Evolutionary conservation across 2,329 filamentous ascomycete species (phyloP), one percentile per base, ranked within the genome.

Genomic region (Sordariomycetes sp.): DNA sequence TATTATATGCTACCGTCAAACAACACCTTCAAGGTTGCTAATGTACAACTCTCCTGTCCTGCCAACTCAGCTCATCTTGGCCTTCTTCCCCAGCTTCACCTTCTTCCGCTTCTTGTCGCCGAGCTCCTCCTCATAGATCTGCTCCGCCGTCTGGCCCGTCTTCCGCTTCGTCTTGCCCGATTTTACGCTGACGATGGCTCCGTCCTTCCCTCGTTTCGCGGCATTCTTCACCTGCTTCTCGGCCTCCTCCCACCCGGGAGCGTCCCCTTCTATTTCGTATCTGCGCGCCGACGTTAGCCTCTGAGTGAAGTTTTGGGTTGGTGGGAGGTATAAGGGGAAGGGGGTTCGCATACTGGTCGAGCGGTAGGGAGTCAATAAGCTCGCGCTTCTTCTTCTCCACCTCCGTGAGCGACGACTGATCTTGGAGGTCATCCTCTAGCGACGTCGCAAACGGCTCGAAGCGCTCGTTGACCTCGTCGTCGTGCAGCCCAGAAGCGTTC

Each of bases 351-450:
- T 64, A 70, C 66, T 89, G 86, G 66, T 96, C 90, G 57, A 97
- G 78, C 52, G 93, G 92, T 61, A 97, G 76, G 62, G 91, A 88
- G 75, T 97, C 89, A 66, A 97, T 96, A 63, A 97, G 77, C 64
- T 90, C 89, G 65, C 88, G 85, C 72, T 96, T 90, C 73, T 93
- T 89, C 71, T 89, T 85, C 64, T 82, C 83, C 66, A 96, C 75
- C 60, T 83, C 84, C 54, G 77, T 78, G 61, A 90, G 72, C 28
- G 89, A 84, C 70, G 94, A 87, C 61, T 93, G 84, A 67, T 94
- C 89, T 58, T 87, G 86, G 20, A 97, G 78, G 71, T 97, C 94
- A 11, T 94, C 89, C 34, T 90, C 83, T 7, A 97, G 75, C 6
- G 80, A 79, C 52, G 80, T 81, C 55, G 85, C 79, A n/a, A 96